phyloP scores from a whole-genome alignment of 2,329 filamentous ascomycete species.

The Epichloe aotearoae region DNA sequence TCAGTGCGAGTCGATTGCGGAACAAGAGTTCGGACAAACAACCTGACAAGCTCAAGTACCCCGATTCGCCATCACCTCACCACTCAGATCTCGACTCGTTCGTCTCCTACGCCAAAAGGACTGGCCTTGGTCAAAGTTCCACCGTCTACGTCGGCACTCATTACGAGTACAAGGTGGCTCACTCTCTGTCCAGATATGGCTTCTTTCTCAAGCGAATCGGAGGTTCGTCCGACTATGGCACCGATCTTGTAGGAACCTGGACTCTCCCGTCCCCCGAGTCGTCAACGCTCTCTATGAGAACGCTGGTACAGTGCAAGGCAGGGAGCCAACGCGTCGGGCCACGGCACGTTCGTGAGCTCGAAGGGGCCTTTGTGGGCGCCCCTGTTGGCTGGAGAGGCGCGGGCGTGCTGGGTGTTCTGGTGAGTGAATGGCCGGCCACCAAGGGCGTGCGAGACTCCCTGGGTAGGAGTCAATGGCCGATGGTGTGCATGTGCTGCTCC shows the following conservation, averaged over 20 bases:
- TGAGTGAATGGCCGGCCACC: conserved; percentile 56
- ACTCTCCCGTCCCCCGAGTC: conserved; percentile 26
- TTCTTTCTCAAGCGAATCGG: conserved; percentile 55
- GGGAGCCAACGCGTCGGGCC: conserved; percentile 38
- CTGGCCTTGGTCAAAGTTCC: conserved; percentile 38
- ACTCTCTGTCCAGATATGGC: conserved; percentile 42
- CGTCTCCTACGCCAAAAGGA: conserved; percentile 46
- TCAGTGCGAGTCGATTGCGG: background rate
- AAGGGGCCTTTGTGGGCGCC: conserved; percentile 63
- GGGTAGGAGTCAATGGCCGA: conserved; percentile 50
- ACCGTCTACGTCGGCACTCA: conserved; percentile 58
- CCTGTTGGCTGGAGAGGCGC: conserved; percentile 57
- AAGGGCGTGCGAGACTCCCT: conserved; percentile 66
- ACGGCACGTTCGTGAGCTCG: conserved; percentile 56
- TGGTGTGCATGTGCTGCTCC: conserved; percentile 57
- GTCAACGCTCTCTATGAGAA: conserved; percentile 23
- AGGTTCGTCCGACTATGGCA: conserved; percentile 53
- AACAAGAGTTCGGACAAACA: background rate
- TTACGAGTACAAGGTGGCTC: conserved; percentile 60
- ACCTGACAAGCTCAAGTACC: conserved; percentile 20
- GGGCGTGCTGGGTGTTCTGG: conserved; percentile 57
- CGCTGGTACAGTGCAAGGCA: conserved; percentile 58
- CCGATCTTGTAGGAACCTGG: conserved; percentile 65
- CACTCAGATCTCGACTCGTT: conserved; percentile 56
- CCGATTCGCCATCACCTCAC: conserved; percentile 30